These are phyloP conservation scores for Raphanus raphanistrum DNA, from an alignment of 345 rosid species.

Conservation along the genomic window DNA sequence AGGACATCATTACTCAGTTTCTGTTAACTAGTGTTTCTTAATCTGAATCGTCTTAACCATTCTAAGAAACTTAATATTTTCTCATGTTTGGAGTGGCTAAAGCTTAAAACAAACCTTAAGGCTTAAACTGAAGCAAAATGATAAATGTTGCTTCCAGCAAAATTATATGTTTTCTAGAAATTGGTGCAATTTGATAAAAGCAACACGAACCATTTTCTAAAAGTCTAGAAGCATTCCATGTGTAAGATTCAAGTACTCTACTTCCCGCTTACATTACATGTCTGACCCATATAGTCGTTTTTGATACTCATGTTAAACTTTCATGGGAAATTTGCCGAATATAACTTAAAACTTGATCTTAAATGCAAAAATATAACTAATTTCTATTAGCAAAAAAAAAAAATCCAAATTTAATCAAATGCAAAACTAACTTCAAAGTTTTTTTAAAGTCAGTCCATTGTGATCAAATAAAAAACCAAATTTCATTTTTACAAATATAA, in stretches of 20 bases:
- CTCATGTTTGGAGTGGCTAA: not conserved
- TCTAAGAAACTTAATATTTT: not conserved
- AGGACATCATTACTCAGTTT: not conserved
- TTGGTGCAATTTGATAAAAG: not conserved
- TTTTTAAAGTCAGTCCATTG: too few species aligned
- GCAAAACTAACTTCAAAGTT: too few species aligned
- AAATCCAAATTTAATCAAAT: too few species aligned
- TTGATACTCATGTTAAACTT: not conserved
- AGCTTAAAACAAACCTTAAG: not conserved
- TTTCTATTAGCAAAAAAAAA: too few species aligned
- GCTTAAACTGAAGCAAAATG: too few species aligned
- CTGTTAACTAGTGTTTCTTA: not conserved
- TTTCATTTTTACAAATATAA: too few species aligned
- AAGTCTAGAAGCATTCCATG: not conserved
- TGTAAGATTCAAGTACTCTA: not conserved
- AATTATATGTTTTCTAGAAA: not conserved
- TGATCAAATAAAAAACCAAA: too few species aligned
- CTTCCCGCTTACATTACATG: not conserved
- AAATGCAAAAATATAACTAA: too few species aligned
- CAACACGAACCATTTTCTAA: not conserved
- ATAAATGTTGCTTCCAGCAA: not conserved
- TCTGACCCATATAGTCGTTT: not conserved
- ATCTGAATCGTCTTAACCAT: not conserved
- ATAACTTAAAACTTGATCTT: too few species aligned
- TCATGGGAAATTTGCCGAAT: too few species aligned